Evolutionary conservation across 2,329 filamentous ascomycete genomes (phyloP).

Genomic region (Pseudocercospora macadamiae): DNA sequence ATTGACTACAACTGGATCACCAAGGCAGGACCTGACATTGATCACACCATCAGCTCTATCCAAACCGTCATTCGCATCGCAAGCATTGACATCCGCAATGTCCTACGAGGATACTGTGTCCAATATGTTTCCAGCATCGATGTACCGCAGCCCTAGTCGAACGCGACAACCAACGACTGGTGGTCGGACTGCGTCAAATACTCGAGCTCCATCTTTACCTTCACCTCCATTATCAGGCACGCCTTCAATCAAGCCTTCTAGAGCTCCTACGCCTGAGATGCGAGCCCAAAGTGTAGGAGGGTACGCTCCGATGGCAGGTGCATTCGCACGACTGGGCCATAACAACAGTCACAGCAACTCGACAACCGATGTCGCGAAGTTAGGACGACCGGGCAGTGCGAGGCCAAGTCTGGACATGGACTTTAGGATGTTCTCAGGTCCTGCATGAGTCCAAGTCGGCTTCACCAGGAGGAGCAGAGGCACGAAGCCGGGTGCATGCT

Average conservation of each 20-base stretch:
- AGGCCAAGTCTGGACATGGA: conserved; percentile 5
- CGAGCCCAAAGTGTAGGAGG: conserved; percentile 4
- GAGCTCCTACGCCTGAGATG: neutral
- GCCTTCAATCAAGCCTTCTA: neutral
- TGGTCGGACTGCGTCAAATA: neutral
- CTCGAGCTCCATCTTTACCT: neutral
- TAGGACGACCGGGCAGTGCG: neutral
- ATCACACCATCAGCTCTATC: too few relatives aligned
- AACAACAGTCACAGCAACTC: neutral
- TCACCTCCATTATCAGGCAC: neutral
- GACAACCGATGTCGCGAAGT: neutral
- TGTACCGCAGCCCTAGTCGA: neutral
- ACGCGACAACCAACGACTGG: neutral
- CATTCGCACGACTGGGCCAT: conserved; percentile 10
- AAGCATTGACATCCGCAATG: neutral
- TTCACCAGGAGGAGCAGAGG: too few relatives aligned
- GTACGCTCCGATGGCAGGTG: conserved; percentile 19
- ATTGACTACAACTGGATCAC: too few relatives aligned
- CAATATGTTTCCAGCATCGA: neutral
- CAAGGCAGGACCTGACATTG: too few relatives aligned
- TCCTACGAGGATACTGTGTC: neutral
- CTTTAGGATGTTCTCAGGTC: conserved; percentile 12
- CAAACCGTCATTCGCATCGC: neutral
- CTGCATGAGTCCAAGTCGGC: neutral
- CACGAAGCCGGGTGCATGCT: too few relatives aligned